These are phyloP conservation scores for Pyrenopolyporus hunteri DNA, from an alignment of 495 filamentous ascomycete species.

Conservation along the genomic window DNA sequence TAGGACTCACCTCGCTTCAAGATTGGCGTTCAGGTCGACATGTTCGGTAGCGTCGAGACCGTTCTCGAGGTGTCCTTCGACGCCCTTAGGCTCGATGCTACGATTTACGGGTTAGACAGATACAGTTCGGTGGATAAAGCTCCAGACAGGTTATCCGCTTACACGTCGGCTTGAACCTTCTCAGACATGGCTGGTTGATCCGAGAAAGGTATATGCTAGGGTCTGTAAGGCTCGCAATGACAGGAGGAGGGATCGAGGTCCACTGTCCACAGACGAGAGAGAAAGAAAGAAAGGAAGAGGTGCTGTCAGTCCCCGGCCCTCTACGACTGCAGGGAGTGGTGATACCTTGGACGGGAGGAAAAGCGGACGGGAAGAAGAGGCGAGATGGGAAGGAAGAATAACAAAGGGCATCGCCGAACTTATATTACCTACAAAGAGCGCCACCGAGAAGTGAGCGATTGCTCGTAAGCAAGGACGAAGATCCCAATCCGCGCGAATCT, in stretches of 20 bases:
- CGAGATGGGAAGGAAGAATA: constrained; percentile 1
- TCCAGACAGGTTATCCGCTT: background rate
- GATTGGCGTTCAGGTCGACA: constrained; percentile 53
- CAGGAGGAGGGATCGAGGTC: background rate
- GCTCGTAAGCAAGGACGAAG: constrained; percentile 23
- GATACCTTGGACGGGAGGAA: constrained; percentile 16
- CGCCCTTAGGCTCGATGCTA: constrained; percentile 43
- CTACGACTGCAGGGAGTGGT: constrained; percentile 11
- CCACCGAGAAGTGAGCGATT: constrained; percentile 5
- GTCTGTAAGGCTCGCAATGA: background rate
- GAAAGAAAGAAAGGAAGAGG: background rate
- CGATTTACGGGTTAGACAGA: constrained; percentile 14
- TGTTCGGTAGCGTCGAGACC: constrained; percentile 42
- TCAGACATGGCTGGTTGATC: constrained; percentile 21
- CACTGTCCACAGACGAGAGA: constrained; percentile 14
- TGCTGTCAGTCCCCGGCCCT: background rate
- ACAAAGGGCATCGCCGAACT: constrained; percentile 24
- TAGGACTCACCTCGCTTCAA: constrained; percentile 51
- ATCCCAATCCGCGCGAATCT: constrained; percentile 24
- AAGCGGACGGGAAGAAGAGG: constrained; percentile 9
- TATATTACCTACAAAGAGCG: constrained; percentile 29
- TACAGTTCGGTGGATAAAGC: background rate
- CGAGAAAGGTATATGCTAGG: background rate
- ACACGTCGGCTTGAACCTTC: constrained; percentile 21
- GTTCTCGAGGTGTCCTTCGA: constrained; percentile 43